Evolutionary conservation across 352 stramenopile genomes (phyloP).

Genomic region (Blastocystis hominis): DNA sequence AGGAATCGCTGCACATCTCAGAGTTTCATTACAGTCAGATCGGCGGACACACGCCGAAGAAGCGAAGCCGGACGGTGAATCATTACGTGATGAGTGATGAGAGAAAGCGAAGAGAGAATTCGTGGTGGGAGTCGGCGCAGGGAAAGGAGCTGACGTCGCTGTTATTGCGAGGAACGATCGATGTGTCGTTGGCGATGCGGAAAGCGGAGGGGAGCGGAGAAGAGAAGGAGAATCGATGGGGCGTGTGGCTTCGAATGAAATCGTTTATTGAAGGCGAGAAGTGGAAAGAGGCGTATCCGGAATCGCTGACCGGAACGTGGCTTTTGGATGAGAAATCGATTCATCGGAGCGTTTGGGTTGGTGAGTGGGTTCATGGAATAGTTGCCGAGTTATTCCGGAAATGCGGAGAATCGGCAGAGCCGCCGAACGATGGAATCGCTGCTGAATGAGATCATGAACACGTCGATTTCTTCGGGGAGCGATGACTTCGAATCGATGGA

Average conservation of each 20-base stretch:
- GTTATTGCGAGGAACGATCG: neutral
- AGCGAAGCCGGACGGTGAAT: neutral
- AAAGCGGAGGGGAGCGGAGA: neutral
- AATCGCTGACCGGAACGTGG: neutral
- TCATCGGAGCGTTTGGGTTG: neutral
- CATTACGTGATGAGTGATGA: neutral
- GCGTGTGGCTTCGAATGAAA: neutral
- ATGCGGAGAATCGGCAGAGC: too few species aligned
- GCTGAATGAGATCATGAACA: conserved; percentile 37
- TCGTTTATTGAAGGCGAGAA: neutral
- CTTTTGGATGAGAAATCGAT: neutral
- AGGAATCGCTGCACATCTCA: conserved; percentile 19
- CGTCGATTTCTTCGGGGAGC: neutral
- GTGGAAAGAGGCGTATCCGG: neutral
- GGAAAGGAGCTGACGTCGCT: neutral
- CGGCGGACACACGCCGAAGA: conserved; percentile 35
- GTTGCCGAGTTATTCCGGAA: neutral
- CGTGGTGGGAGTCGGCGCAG: neutral
- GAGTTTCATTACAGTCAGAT: conserved; percentile 51
- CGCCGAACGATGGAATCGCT: neutral
- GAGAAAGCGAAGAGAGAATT: neutral
- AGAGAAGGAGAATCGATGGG: neutral
- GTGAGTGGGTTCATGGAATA: neutral
- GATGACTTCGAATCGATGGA: neutral
- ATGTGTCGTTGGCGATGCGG: neutral